Percentiles rank a stretch among this genome's conserved stretches.
Evolutionary conservation across 2,329 filamentous ascomycete species (phyloP).

Genomic region (Apiospora phragmitis): DNA sequence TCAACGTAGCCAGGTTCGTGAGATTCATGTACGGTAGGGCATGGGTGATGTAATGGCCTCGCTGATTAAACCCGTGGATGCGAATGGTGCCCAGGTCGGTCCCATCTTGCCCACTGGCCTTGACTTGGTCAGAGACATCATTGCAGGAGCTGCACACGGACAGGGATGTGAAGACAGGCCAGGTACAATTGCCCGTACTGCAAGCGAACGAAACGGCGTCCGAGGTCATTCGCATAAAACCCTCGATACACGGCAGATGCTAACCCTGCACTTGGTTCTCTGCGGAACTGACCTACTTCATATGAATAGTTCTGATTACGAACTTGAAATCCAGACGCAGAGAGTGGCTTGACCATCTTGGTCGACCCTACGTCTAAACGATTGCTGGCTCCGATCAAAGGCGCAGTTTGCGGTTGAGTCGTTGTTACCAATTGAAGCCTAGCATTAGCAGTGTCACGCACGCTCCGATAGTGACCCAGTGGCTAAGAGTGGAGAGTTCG

Average conservation of each 20-base stretch:
- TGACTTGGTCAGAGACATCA: background rate
- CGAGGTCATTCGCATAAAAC: background rate
- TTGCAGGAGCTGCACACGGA: conserved; percentile 1
- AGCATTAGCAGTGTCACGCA: background rate
- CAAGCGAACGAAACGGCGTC: background rate
- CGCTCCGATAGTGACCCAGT: background rate
- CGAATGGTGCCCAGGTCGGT: background rate
- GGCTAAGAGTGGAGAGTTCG: background rate
- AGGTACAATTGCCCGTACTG: background rate
- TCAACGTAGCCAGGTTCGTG: background rate
- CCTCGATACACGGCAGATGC: background rate
- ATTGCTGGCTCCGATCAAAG: background rate
- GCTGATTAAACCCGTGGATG: background rate
- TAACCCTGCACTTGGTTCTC: background rate
- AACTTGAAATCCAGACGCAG: background rate
- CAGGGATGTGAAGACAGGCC: background rate
- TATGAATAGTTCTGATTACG: background rate
- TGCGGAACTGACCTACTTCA: no score
- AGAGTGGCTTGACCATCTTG: background rate
- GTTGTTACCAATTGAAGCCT: background rate
- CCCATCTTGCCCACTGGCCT: background rate
- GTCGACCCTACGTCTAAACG: background rate
- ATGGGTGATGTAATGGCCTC: background rate
- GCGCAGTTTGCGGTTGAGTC: background rate
- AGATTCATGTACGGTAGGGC: background rate